Percentiles rank a stretch among this genome's conserved stretches.
Conservation (phyloP, 331 rosid species). For the Arachis monticola region DNA sequence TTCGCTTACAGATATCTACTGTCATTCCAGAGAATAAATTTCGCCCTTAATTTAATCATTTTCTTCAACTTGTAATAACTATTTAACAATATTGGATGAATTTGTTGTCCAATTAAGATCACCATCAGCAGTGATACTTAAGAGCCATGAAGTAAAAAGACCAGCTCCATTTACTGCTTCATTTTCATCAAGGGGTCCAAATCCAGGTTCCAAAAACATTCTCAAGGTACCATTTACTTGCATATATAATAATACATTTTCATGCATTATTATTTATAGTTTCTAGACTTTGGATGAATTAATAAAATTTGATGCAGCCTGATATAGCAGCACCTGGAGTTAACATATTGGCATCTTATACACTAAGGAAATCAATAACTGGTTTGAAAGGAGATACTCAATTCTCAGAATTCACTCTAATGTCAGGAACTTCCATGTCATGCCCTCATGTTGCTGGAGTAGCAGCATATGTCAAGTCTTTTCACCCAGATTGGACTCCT, state of each 20-base stretch:
- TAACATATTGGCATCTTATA: constrained; percentile 78
- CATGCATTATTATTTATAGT: not conserved
- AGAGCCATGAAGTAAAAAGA: constrained; percentile 48
- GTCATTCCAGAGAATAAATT: too few relatives aligned
- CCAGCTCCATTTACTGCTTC: constrained; percentile 76
- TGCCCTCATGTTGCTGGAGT: constrained; percentile 91
- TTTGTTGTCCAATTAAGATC: constrained; percentile 52
- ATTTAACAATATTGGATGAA: too few relatives aligned
- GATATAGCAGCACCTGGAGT: constrained; percentile 90
- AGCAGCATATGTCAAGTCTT: constrained; percentile 87
- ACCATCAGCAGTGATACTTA: constrained; percentile 73
- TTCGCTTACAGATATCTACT: not conserved
- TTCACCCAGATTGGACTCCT: constrained; percentile 83
- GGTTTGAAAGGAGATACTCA: constrained; percentile 76
- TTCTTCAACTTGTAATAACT: too few relatives aligned
- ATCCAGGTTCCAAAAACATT: constrained; percentile 58
- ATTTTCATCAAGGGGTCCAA: constrained; percentile 93
- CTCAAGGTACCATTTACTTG: constrained; percentile 63
- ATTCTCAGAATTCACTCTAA: constrained; percentile 72
- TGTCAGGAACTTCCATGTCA: constrained; percentile 97
- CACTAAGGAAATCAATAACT: constrained; percentile 64
- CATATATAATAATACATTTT: not conserved
- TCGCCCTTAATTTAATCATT: too few relatives aligned
- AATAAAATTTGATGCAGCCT: constrained; percentile 61
- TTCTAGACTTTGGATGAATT: not conserved